These are phyloP conservation scores for Cyclotella distinguenda DNA, from an alignment of 108 stramenopile species.

Conservation along the genomic window DNA sequence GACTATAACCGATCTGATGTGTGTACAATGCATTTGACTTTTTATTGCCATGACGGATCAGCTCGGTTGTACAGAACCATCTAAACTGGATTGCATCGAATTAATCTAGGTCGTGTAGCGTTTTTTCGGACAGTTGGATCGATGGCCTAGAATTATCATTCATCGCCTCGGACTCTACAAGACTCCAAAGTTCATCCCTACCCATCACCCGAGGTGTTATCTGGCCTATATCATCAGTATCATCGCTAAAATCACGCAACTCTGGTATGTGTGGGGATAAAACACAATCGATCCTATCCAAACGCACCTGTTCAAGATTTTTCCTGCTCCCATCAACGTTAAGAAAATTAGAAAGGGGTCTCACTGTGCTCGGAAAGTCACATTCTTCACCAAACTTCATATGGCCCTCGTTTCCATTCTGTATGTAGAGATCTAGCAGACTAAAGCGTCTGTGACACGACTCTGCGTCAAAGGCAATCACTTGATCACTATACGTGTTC, in stretches of 20 bases:
- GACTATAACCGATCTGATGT: too few relatives aligned
- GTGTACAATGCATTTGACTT: too few relatives aligned
- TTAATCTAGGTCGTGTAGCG: too few relatives aligned
- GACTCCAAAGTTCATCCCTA: conserved; percentile 3
- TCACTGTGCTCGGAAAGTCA: neutral
- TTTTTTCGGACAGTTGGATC: too few relatives aligned
- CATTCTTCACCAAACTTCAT: neutral
- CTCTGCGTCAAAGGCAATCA: conserved; percentile 9
- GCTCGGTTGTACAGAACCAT: too few relatives aligned
- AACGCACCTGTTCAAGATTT: conserved; percentile 4
- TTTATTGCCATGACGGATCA: too few relatives aligned
- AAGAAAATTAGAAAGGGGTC: neutral
- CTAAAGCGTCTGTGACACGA: conserved; percentile 12
- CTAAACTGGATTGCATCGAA: too few relatives aligned
- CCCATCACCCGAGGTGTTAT: neutral
- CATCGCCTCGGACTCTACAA: conserved; percentile 3
- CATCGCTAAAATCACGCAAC: neutral
- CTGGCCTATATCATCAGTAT: neutral
- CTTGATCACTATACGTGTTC: neutral
- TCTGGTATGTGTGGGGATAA: conserved; percentile 1
- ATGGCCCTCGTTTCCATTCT: neutral
- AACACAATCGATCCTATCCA: neutral
- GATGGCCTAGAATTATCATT: too few relatives aligned
- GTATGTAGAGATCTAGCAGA: neutral
- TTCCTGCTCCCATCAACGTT: conserved; percentile 9